phyloP scores from a whole-genome alignment of 2,329 filamentous ascomycete species.

The Aureobasidium lini region DNA sequence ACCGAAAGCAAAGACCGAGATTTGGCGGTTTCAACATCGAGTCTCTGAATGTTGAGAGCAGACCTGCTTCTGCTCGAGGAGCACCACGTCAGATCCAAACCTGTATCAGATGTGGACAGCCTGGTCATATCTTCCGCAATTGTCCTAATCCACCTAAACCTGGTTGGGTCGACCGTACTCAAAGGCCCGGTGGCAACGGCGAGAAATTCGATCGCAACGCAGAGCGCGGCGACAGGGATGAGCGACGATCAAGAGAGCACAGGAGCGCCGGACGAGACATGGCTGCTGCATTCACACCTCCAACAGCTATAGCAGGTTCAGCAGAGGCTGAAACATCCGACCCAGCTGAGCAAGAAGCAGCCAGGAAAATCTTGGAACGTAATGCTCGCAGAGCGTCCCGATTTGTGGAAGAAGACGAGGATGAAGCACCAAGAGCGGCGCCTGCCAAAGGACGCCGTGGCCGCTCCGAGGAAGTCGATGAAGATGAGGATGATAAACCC shows the following conservation, averaged over 20 bases:
- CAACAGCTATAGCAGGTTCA: too few species aligned
- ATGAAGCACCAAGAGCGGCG: background rate
- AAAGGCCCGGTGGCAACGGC: background rate
- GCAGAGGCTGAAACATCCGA: background rate
- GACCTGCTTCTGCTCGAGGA: background rate
- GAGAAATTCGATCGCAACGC: background rate
- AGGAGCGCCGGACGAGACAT: constrained; percentile 1
- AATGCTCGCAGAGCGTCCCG: constrained; percentile 13
- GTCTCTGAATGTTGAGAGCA: background rate
- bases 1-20: constrained; percentile 13
- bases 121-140: background rate
- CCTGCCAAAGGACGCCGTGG: constrained; percentile 18
- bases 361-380: constrained; percentile 8
- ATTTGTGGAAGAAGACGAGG: constrained; percentile 12
- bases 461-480: constrained; percentile 14
- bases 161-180: constrained; percentile 2
- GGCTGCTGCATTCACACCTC: background rate
- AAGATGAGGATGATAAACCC: constrained; percentile 15
- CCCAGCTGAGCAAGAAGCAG: constrained; percentile 10
- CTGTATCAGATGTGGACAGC: constrained; percentile 6
- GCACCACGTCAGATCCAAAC: background rate
- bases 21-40: constrained; percentile 3
- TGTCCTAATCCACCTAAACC: constrained; percentile 9
- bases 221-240: background rate
- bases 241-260: constrained; percentile 5